Evolutionary conservation across 345 rosid genomes (phyloP).

Genomic region (Salix arbutifolia): DNA sequence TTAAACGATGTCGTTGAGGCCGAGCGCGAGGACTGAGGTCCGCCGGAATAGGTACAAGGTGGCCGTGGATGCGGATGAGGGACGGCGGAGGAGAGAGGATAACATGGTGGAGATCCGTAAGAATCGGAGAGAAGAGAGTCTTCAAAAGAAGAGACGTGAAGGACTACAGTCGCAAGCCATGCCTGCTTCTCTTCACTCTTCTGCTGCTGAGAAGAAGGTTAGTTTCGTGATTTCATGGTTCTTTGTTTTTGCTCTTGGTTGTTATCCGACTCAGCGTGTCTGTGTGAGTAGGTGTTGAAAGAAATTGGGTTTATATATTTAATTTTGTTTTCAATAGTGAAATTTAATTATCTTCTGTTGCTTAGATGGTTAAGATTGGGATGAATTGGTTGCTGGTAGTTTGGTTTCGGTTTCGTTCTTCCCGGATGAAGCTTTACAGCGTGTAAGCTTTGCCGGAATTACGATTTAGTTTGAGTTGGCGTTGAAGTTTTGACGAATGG

Average conservation of each 20-base stretch:
- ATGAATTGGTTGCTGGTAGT: not conserved
- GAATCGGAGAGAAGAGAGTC: constrained; percentile 76
- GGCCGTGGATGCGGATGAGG: constrained; percentile 82
- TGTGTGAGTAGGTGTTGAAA: not conserved
- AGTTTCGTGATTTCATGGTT: not conserved
- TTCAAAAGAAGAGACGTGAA: constrained; percentile 84
- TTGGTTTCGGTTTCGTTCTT: not conserved
- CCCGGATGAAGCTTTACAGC: not conserved
- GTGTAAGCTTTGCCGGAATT: not conserved
- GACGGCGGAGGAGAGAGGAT: constrained; percentile 81
- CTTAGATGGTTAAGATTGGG: not conserved
- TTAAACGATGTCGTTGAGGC: constrained; percentile 62
- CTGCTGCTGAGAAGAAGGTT: constrained; percentile 69
- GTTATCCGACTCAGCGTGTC: not conserved
- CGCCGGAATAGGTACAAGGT: constrained; percentile 76
- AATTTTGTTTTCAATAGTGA: not conserved
- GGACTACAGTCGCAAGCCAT: constrained; percentile 55
- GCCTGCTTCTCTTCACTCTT: constrained; percentile 36
- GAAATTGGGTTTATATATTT: not conserved
- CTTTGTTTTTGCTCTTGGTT: not conserved
- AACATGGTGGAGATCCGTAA: constrained; percentile 95
- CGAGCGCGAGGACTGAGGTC: constrained; percentile 66
- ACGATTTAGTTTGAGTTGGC: not conserved
- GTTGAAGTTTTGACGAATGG: not conserved
- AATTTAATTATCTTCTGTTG: not conserved